phyloP scores from a whole-genome alignment of 2,329 filamentous ascomycete species.

The Talaromyces piceae region DNA sequence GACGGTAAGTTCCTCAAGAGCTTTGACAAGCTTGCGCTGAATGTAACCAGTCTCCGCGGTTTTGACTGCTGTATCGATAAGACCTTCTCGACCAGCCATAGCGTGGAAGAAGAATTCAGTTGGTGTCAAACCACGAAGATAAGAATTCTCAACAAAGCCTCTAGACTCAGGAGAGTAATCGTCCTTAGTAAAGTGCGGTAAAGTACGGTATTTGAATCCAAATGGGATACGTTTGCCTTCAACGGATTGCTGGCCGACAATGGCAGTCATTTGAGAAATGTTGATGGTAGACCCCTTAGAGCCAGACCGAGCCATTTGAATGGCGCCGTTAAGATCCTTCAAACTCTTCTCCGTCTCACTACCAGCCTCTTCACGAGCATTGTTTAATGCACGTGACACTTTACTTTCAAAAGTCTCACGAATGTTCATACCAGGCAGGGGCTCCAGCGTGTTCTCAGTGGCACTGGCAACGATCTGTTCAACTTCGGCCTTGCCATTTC shows the following conservation, averaged over 20 bases:
- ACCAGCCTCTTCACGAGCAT: conserved; percentile 93
- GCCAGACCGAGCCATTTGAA: conserved; percentile 91
- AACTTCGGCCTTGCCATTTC: conserved; percentile 74
- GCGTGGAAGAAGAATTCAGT: conserved; percentile 99
- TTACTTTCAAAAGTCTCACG: conserved; percentile 97
- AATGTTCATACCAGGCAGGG: conserved; percentile 96
- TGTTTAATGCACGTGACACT: conserved; percentile 88
- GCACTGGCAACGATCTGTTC: conserved; percentile 66
- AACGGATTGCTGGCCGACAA: conserved; percentile 96
- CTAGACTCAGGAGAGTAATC: conserved; percentile 96
- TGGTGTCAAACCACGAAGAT: conserved; percentile 88
- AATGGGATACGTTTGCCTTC: conserved; percentile 99
- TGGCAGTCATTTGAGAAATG: conserved; percentile 97
- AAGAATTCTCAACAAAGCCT: conserved; percentile 98
- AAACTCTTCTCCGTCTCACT: conserved; percentile 83
- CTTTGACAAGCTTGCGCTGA: conserved; percentile 95
- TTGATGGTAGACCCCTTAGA: conserved; percentile 99
- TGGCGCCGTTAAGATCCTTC: conserved; percentile 93
- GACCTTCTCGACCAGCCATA: conserved; percentile 99
- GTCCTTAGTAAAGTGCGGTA: conserved; percentile 98
- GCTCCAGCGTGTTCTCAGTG: conserved; percentile 78
- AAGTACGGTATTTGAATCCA: conserved; percentile 94
- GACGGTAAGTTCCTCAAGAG: conserved; percentile 92
- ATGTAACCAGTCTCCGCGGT: conserved; percentile 99
- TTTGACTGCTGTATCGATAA: conserved; percentile 99